phyloP scores from a whole-genome alignment of 2,329 filamentous ascomycete genomes.

The Colletotrichum liaoningense region DNA sequence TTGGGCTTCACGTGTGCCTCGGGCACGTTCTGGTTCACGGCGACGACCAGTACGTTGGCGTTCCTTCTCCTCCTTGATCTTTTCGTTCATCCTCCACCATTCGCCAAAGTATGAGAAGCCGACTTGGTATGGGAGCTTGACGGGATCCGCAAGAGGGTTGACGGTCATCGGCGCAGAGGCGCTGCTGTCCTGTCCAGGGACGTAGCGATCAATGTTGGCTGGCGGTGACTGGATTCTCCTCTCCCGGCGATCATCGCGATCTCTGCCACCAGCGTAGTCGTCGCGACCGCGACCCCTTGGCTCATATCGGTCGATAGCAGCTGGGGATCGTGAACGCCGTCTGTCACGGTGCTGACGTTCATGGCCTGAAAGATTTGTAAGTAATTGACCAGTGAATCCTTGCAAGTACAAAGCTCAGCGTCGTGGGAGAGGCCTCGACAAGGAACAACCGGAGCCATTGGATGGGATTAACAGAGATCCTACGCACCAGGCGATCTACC shows the following conservation, averaged over 20 bases:
- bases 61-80: conserved; percentile 85
- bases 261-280: conserved; percentile 67
- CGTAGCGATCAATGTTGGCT: conserved; percentile 85
- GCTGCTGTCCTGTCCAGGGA: conserved; percentile 75
- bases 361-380: conserved; percentile 53
- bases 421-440: not conserved
- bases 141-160: conserved; percentile 79
- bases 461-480: not conserved
- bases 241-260: conserved; percentile 65
- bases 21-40: conserved; percentile 71
- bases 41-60: conserved; percentile 76
- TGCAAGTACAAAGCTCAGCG: not conserved
- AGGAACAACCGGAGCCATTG: not conserved
- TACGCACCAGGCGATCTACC: conserved; percentile 78
- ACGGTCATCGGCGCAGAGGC: conserved; percentile 56
- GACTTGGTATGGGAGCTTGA: conserved; percentile 81
- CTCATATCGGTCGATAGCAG: conserved; percentile 80
- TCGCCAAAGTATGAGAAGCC: conserved; percentile 89
- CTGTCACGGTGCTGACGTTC: conserved; percentile 67
- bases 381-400: conserved; percentile 16
- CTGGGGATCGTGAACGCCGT: conserved; percentile 77
- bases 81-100: conserved; percentile 87
- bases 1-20: conserved; percentile 72
- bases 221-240: conserved; percentile 72
- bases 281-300: conserved; percentile 74